phyloP scores from a whole-genome alignment of 2,329 filamentous ascomycete genomes.

The Fusarium sp. region DNA sequence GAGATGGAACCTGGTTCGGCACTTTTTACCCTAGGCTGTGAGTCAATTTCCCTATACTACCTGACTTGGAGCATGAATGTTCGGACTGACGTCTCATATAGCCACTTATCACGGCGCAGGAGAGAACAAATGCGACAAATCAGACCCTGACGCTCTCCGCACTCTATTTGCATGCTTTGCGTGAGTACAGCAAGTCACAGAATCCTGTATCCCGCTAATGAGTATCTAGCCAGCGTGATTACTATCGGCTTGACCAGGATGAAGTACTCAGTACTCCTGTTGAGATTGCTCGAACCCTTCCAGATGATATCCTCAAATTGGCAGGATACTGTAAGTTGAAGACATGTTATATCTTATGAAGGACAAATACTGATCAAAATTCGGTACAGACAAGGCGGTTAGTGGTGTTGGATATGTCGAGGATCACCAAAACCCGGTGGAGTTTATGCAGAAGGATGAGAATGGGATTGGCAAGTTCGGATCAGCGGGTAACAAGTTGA shows the following conservation, averaged over 20 bases:
- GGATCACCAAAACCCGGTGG: not conserved
- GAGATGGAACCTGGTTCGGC: not conserved
- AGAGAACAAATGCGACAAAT: conserved; percentile 2
- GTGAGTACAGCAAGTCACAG: not conserved
- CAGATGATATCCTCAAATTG: not conserved
- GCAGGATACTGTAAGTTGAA: not conserved
- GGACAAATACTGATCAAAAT: not conserved
- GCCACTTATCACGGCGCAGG: not conserved
- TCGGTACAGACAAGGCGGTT: not conserved
- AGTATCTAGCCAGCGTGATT: not conserved
- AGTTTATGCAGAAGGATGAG: not conserved
- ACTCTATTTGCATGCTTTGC: conserved; percentile 1
- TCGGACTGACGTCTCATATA: not conserved
- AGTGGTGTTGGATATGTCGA: conserved; percentile 2
- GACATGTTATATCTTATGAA: no score
- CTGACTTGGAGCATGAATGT: not conserved
- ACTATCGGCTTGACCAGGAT: not conserved
- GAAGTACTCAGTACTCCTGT: not conserved
- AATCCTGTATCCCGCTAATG: not conserved
- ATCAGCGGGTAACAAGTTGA: not conserved
- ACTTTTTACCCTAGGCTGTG: not conserved
- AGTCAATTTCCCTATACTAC: not conserved
- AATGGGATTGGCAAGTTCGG: not conserved
- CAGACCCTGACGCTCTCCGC: not conserved
- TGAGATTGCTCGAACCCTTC: not conserved